A percentile compares a stretch with the other conserved stretches of the same genome.
Conservation (phyloP, 306 rosid genomes). For the Lathyrus tuberosus region DNA sequence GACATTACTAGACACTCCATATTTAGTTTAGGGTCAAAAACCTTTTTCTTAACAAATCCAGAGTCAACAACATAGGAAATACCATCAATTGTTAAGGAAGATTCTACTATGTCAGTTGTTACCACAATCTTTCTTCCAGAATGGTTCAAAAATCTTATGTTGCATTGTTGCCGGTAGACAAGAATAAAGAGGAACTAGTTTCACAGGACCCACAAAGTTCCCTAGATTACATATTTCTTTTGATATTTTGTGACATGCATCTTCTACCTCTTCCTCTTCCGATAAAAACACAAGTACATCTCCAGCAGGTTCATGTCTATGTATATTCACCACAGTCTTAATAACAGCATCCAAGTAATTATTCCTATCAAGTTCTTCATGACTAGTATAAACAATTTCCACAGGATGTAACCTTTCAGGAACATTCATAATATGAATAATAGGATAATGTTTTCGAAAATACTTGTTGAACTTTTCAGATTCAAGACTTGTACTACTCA, state of each 20-base stretch:
- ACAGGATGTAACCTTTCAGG: slow-evolving; percentile 97
- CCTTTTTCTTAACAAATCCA: no score
- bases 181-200: slow-evolving; percentile 81
- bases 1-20: slow-evolving; percentile 85
- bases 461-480: no score
- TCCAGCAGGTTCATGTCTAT: slow-evolving; percentile 76
- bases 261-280: slow-evolving; percentile 92
- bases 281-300: slow-evolving; percentile 91
- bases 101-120: no score
- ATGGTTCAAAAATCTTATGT: slow-evolving; percentile 74
- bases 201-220: slow-evolving; percentile 91
- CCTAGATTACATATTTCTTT: slow-evolving; percentile 76
- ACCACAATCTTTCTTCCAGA: slow-evolving; percentile 94
- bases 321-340: slow-evolving; percentile 90
- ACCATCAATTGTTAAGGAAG: no score
- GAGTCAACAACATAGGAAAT: no score
- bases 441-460: no score
- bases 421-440: slow-evolving; percentile 87
- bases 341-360: slow-evolving; percentile 78
- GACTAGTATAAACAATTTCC: slow-evolving; percentile 69
- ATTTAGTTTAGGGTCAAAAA: no score
- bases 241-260: slow-evolving; percentile 81
- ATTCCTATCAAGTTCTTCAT: slow-evolving; percentile 81
- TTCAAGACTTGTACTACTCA: no score
- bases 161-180: slow-evolving; percentile 94